Evolutionary conservation across 108 stramenopile species (phyloP), one percentile per base, ranked within the genome.

Genomic region (Discostella pseudostelligera): DNA sequence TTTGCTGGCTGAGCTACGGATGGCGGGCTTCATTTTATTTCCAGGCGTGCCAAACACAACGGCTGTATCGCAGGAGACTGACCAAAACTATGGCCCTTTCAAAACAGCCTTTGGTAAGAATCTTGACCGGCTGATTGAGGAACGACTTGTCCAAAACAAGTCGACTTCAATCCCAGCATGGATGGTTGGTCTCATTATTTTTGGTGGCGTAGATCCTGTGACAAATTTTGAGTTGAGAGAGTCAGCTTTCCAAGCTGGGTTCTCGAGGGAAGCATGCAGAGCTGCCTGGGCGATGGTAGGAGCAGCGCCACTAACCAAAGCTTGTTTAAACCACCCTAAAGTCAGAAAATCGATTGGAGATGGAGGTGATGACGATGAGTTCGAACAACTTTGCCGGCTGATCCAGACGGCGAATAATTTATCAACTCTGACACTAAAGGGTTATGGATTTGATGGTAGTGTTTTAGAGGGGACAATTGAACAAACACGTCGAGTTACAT

Each of bases 71-170:
- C 50, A 65, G 53, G 64, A 65, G 39, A 54, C 53, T 3, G 64
- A 65, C 24, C 29, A 54, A 22, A 65, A 55, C 29, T 65, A 54
- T 19, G 57, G 67, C 49, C 54, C 54, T 25, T 66, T 66, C 40
- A 66, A 55, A 39, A 29, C 25, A 44, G 19, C 17, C 9, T 66
- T 44, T 28, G 7, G 1, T 1, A 44, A 10, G 16, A 66, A 55
- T 39, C 54, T 66, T 1, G 53, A 54, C 12, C 9, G 0, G 10
- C 0, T 56, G 12, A 19, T 42, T n/a, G n/a, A 32, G 1, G 9
- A 44, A 28, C 36, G 37, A 22, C 14, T 58, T 37, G 57, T 4
- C 14, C 37, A 37, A 39, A 21, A 24, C 9, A 43, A 21, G 24
- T n/a, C 39, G 2, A 24, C 22, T 3, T 59, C 59, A 8, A 42